Percentiles rank a stretch among this genome's conserved stretches.
Evolutionary conservation across 495 filamentous ascomycete genomes (phyloP).

Genomic region (Astrothelium subdiscretum): DNA sequence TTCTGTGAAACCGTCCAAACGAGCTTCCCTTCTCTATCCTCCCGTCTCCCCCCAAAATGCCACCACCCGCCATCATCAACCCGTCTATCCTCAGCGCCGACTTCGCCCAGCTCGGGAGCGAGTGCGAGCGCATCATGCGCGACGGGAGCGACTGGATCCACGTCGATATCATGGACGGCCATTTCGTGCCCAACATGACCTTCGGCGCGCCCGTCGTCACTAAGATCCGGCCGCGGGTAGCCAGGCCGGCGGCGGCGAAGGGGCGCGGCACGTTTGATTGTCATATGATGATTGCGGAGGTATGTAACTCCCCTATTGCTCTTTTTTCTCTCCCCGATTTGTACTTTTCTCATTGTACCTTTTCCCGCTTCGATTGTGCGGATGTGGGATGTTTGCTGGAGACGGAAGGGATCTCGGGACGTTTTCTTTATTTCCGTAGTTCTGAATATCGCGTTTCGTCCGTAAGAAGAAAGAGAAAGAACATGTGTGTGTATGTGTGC

Average conservation of each 20-base stretch:
- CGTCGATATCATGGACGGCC: slow-evolving; percentile 70
- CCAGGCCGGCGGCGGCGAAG: slow-evolving; percentile 41
- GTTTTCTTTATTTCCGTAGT: not conserved
- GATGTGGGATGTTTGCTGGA: not conserved
- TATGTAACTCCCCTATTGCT: too few species aligned
- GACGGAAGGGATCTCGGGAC: not conserved
- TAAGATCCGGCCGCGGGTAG: slow-evolving; percentile 78
- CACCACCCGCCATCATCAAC: slow-evolving; percentile 84
- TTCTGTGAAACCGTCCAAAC: not conserved
- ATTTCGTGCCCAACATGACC: slow-evolving; percentile 97
- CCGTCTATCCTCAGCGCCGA: slow-evolving; percentile 95
- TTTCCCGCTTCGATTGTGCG: not conserved
- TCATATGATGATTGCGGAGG: slow-evolving; percentile 99
- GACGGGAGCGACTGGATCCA: slow-evolving; percentile 84
- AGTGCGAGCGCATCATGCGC: slow-evolving; percentile 70
- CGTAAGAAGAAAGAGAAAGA: too few species aligned
- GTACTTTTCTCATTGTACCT: not conserved
- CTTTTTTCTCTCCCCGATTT: too few species aligned
- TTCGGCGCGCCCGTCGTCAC: slow-evolving; percentile 91
- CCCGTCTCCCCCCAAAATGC: slow-evolving; percentile 40
- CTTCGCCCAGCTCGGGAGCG: slow-evolving; percentile 75
- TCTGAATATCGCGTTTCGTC: not conserved
- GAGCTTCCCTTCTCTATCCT: not conserved
- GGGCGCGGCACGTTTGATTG: slow-evolving; percentile 93
- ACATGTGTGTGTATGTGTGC: too few species aligned